Evolutionary conservation across 2,329 filamentous ascomycete species (phyloP), one percentile per base, ranked within the genome.

Genomic region (Lachnellula subtilissima): DNA sequence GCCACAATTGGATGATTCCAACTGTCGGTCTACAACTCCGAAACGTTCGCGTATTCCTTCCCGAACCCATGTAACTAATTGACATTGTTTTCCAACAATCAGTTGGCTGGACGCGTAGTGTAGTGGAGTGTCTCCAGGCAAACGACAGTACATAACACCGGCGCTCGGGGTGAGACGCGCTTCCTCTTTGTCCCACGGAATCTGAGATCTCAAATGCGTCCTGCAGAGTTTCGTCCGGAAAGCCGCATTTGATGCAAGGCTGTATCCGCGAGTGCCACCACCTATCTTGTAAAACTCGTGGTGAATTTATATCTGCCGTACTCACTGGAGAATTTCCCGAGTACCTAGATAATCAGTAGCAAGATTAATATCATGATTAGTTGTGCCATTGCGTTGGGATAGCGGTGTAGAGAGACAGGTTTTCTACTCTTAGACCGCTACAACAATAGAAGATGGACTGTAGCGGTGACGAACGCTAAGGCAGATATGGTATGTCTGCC

Each of bases 151-250:
- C 50, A 48, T 49, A 32, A 11, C 28, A 32, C 28, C 52, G 50
- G 49, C 15, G 23, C 19, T 53, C 43, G 28, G 50, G 43, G 42
- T 48, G 48, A n/a, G 22, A 47, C 49, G 48, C 53, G 32, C 53
- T 28, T 9, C 28, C 8, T 25, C 52, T 36, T 49, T 50, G 61
- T 61, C 50, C 58, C 54, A 57, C 58, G 36, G 32, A 32, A 57
- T 63, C 52, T 58, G n/a, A 53, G 59, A 61, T 59, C 50, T 48
- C 28, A 61, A 56, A 58, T 57, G 57, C 57, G 56, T 52, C 42
- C 52, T 63, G 61, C 61, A 60, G 28, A 40, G 46, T 54, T 46
- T 53, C 54, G 54, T 42, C 32, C 61, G 61, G 61, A 58, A 60
- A 63, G 55, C 46, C 59, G 61, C 61, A 61, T 56, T 40, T 52